A percentile compares a stretch with the other conserved stretches of the same genome.
phyloP scores from a whole-genome alignment of 2,329 filamentous ascomycete genomes.

The Cercospora sesami region DNA sequence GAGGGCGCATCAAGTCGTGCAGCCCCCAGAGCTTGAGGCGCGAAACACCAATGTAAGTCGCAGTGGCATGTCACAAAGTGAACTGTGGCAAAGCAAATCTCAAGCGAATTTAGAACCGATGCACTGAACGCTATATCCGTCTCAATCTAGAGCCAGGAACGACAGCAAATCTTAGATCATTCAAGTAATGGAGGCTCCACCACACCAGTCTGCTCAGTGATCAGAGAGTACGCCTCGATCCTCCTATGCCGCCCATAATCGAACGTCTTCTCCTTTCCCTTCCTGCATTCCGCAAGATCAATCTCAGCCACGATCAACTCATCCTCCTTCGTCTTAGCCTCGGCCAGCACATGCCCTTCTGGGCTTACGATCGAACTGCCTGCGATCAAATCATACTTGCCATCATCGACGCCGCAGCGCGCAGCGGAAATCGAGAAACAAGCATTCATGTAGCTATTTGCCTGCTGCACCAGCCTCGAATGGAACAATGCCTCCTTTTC shows the following conservation, averaged over 20 bases:
- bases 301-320: slow-evolving; percentile 55
- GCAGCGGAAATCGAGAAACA: slow-evolving; percentile 54
- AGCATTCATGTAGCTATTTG: slow-evolving; percentile 56
- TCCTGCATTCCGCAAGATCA: slow-evolving; percentile 51
- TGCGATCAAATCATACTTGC: slow-evolving; percentile 52
- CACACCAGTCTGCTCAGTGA: slow-evolving; percentile 46
- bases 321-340: slow-evolving; percentile 51
- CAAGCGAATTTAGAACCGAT: not conserved
- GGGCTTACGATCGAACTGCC: slow-evolving; percentile 53
- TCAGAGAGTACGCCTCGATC: slow-evolving; percentile 47
- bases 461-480: slow-evolving; percentile 54
- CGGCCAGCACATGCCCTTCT: slow-evolving; percentile 53
- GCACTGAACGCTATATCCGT: not conserved
- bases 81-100: not conserved
- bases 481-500: slow-evolving; percentile 54
- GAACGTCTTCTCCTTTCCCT: slow-evolving; percentile 52
- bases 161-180: slow-evolving; percentile 15
- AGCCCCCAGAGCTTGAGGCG: not conserved
- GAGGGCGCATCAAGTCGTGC: not conserved
- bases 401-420: slow-evolving; percentile 55
- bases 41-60: not conserved
- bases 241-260: slow-evolving; percentile 49
- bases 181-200: slow-evolving; percentile 40
- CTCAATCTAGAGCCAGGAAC: not conserved
- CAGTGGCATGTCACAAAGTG: not conserved